Percentiles rank a stretch among this genome's conserved stretches.
Conservation (phyloP, 805 yeast genomes). For the Pichia phayaonensis region DNA sequence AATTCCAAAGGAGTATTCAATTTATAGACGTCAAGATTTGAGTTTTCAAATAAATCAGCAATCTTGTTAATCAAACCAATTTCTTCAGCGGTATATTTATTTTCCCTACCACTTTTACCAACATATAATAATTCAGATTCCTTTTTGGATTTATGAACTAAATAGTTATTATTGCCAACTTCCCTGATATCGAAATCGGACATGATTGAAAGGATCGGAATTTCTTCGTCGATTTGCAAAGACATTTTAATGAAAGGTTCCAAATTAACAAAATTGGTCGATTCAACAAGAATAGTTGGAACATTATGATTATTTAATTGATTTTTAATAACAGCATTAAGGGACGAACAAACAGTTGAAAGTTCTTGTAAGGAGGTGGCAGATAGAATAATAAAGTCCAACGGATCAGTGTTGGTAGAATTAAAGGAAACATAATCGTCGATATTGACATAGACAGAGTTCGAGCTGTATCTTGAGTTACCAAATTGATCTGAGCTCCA, state of each 20-base stretch:
- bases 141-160: constrained; percentile 31
- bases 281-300: constrained; percentile 56
- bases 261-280: constrained; percentile 62
- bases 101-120: constrained; percentile 34
- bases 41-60: constrained; percentile 31
- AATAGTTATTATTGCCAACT: constrained; percentile 27
- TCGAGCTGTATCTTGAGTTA: constrained; percentile 23
- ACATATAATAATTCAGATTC: constrained; percentile 41
- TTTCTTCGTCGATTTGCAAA: constrained; percentile 25
- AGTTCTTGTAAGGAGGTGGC: constrained; percentile 46
- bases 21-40: constrained; percentile 40
- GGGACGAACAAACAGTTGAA: constrained; percentile 32
- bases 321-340: constrained; percentile 30
- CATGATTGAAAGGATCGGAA: constrained; percentile 49
- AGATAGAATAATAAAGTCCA: constrained; percentile 41
- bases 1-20: constrained; percentile 48
- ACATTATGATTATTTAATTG: constrained; percentile 23
- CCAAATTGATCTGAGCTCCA: constrained; percentile 30
- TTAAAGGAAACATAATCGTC: constrained; percentile 18
- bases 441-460: constrained; percentile 17
- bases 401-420: neutral
- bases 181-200: constrained; percentile 51
- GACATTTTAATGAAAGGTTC: constrained; percentile 54
- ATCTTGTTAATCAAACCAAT: constrained; percentile 31
- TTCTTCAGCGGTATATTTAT: constrained; percentile 36